These are phyloP conservation scores for Cryphonectria parasitica DNA, from an alignment of 2,329 filamentous ascomycete species.

Conservation along the genomic window DNA sequence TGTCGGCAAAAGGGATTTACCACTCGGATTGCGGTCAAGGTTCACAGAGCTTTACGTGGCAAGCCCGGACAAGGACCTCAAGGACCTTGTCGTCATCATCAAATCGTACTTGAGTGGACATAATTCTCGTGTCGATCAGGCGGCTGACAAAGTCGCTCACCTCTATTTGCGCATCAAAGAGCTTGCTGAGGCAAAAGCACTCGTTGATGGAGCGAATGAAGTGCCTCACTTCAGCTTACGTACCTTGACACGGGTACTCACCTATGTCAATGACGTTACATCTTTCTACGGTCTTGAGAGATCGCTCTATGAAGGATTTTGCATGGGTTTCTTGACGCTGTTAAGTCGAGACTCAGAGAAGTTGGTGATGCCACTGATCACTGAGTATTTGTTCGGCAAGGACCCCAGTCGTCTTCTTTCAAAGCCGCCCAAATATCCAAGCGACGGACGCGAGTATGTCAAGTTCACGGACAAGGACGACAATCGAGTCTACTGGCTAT, in stretches of 20 bases:
- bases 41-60: constrained; percentile 97
- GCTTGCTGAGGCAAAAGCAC: constrained; percentile 76
- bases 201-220: constrained; percentile 95
- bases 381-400: constrained; percentile 76
- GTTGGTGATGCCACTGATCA: constrained; percentile 77
- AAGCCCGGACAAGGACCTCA: constrained; percentile 83
- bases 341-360: constrained; percentile 81
- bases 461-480: constrained; percentile 70
- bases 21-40: constrained; percentile 82
- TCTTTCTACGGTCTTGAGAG: constrained; percentile 83
- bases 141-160: constrained; percentile 78
- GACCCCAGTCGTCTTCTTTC: constrained; percentile 71
- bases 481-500: constrained; percentile 85
- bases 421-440: constrained; percentile 76
- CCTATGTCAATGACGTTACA: constrained; percentile 84
- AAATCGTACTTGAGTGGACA: constrained; percentile 81
- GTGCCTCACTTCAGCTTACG: constrained; percentile 96
- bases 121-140: constrained; percentile 71
- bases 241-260: constrained; percentile 86
- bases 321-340: constrained; percentile 95
- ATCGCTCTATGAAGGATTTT: constrained; percentile 91
- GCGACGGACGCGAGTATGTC: constrained; percentile 77
- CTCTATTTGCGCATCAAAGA: constrained; percentile 88
- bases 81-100: constrained; percentile 86
- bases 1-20: constrained; percentile 92